Conservation (phyloP, 2,329 filamentous ascomycete genomes). For the Neonectria faginata region DNA sequence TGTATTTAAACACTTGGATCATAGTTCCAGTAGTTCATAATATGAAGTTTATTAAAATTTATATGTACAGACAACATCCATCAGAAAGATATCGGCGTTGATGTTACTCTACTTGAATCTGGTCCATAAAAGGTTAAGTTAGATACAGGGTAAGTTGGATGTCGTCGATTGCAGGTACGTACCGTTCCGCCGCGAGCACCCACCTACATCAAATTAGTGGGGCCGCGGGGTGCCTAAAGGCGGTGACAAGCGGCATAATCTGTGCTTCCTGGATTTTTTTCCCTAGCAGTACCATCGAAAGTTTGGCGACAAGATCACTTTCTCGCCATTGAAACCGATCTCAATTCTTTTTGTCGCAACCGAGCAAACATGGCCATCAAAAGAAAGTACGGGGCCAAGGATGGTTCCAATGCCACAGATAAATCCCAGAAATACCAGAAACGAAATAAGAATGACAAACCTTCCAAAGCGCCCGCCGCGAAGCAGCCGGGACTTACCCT, state of each 20-base stretch:
- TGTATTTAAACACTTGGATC: too few species aligned
- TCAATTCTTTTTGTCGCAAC: constrained; percentile 12
- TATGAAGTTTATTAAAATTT: too few species aligned
- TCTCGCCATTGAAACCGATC: constrained; percentile 16
- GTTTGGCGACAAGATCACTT: constrained; percentile 28
- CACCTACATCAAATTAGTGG: constrained; percentile 32
- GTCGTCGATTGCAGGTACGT: not conserved
- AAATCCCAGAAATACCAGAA: constrained; percentile 49
- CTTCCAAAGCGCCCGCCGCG: constrained; percentile 34
- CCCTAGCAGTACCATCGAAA: constrained; percentile 18
- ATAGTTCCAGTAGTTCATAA: too few species aligned
- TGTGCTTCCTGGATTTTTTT: constrained; percentile 33
- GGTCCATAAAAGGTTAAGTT: not conserved
- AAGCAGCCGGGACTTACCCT: constrained; percentile 45
- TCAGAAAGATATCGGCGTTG: not conserved
- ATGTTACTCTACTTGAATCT: not conserved
- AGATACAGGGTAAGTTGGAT: constrained; percentile 8
- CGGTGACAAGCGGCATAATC: constrained; percentile 41
- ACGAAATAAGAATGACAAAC: constrained; percentile 48
- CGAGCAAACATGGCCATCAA: constrained; percentile 49
- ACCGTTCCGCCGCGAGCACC: constrained; percentile 10
- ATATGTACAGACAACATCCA: not conserved
- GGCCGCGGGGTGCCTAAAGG: constrained; percentile 34
- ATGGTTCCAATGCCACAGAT: constrained; percentile 42
- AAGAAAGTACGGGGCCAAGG: constrained; percentile 51